phyloP scores from a whole-genome alignment of 1,284 basidiomycete genomes.

The Earliella scabrosa region DNA sequence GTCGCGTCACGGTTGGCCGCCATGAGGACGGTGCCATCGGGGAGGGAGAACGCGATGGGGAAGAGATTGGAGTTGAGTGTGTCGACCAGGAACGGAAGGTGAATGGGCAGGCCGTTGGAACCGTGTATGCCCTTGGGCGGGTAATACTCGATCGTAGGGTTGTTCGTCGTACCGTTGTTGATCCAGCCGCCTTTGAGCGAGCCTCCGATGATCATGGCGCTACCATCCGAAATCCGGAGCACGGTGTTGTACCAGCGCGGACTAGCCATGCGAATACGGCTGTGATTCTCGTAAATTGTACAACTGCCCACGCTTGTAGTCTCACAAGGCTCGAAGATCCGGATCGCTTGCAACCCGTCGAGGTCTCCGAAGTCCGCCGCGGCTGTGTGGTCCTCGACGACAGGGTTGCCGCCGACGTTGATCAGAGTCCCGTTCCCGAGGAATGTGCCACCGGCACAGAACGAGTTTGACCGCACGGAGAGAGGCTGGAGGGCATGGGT shows the following conservation, averaged over 20 bases:
- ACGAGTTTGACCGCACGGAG: conserved; percentile 78
- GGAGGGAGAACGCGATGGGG: conserved; percentile 76
- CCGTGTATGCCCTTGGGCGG: conserved; percentile 75
- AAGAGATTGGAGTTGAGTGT: conserved; percentile 84
- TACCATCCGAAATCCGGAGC: conserved; percentile 72
- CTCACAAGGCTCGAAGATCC: conserved; percentile 75
- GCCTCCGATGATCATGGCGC: conserved; percentile 82
- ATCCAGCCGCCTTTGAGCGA: conserved; percentile 83
- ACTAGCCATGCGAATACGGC: conserved; percentile 66
- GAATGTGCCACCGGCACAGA: conserved; percentile 85
- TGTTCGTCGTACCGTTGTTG: conserved; percentile 77
- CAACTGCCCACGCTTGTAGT: conserved; percentile 53
- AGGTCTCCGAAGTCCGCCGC: conserved; percentile 76
- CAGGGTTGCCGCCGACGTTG: conserved; percentile 80
- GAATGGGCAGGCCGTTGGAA: conserved; percentile 67
- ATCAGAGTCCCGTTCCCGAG: conserved; percentile 75
- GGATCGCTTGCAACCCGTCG: conserved; percentile 75
- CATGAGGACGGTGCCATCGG: conserved; percentile 75
- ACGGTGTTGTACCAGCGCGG: conserved; percentile 82
- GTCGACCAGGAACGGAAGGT: conserved; percentile 65
- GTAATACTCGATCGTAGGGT: conserved; percentile 82
- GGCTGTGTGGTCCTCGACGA: conserved; percentile 63
- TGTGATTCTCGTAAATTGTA: conserved; percentile 67
- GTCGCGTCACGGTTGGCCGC: conserved; percentile 82
- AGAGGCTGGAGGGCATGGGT: conserved; percentile 68